Evolutionary conservation across 192 early-diverging fungal species (phyloP), one percentile per base, ranked within the genome.

Genomic region (Coemansia sp.): DNA sequence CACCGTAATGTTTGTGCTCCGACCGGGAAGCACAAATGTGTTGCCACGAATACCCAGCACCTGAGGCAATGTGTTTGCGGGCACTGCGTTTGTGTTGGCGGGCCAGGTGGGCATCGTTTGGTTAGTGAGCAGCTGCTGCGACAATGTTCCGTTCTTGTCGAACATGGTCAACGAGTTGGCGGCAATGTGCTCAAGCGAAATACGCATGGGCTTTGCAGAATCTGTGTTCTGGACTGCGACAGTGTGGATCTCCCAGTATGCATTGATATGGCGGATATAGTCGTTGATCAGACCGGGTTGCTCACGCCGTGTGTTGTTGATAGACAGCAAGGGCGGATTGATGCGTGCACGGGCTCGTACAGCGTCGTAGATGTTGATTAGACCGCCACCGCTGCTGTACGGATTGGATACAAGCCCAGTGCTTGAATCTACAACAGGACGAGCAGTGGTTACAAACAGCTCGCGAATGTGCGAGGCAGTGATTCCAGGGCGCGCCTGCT

Each of bases 321-420:
- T 73, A 5, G 85, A 73, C 29, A 93, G 58, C 7, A 75, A 68
- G 14, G 82, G 69, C 4, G 93, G 92, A 6, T 66, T 67, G 29
- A 91, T 72, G 0, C 67, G 32, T 1, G 79, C 72, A 8, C 83
- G 80, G 7, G 88, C 59, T 8, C 37, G 66, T 49, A 93, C 32
- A 2, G 93, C 85, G 23, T 82, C 59, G 50, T 74, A 82, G 43
- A 92, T 66, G 73, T 93, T 85, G 23, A 96, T 73, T n/a, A 94
- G 73, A 19, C 94, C 94, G 48, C 85, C 76, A 14, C 88, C 85
- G 14, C 88, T 84, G 37, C 23, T 50, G 23, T 87, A 84, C 29
- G 79, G 66, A 12, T 63, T 53, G 23, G 62, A 67, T 24, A 59
- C 73, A 37, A 71, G 71, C 41, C 62, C 67, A 0, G 74, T 70